A percentile compares a stretch with the other conserved stretches of the same genome.
Conservation (phyloP, 441 rosid species). For the Euphorbia celastroides region DNA sequence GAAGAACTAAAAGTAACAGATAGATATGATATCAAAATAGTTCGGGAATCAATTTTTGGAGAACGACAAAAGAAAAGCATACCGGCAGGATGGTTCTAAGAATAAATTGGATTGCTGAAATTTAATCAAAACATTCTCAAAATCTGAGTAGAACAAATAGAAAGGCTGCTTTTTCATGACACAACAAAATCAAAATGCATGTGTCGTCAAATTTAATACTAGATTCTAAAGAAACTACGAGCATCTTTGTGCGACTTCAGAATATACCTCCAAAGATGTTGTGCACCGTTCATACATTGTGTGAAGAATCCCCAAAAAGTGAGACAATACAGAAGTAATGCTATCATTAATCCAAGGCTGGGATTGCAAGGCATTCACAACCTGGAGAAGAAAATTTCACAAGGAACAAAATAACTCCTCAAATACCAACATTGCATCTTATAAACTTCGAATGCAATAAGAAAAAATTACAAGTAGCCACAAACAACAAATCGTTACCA, state of each 20-base stretch:
- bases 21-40: background rate
- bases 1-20: background rate
- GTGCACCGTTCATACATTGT: slow-evolving; percentile 89
- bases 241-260: background rate
- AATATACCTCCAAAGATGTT: slow-evolving; percentile 72
- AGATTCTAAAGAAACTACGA: background rate
- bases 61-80: background rate
- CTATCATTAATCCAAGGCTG: slow-evolving; percentile 54
- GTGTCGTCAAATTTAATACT: background rate
- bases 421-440: slow-evolving; percentile 11
- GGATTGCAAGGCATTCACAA: slow-evolving; percentile 67
- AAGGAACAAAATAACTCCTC: slow-evolving; percentile 2
- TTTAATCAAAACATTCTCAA: background rate
- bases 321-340: slow-evolving; percentile 49
- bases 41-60: background rate
- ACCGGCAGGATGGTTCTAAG: background rate
- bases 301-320: slow-evolving; percentile 66
- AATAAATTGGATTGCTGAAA: background rate
- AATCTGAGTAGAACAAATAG: background rate
- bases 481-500: background rate
- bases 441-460: too few relatives aligned
- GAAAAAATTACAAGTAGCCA: background rate
- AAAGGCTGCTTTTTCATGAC: background rate
- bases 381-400: slow-evolving; percentile 40
- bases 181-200: background rate